Base-by-base conservation (phyloP, 2,329 filamentous ascomycete species). In the Aspergillus versicolor region DNA sequence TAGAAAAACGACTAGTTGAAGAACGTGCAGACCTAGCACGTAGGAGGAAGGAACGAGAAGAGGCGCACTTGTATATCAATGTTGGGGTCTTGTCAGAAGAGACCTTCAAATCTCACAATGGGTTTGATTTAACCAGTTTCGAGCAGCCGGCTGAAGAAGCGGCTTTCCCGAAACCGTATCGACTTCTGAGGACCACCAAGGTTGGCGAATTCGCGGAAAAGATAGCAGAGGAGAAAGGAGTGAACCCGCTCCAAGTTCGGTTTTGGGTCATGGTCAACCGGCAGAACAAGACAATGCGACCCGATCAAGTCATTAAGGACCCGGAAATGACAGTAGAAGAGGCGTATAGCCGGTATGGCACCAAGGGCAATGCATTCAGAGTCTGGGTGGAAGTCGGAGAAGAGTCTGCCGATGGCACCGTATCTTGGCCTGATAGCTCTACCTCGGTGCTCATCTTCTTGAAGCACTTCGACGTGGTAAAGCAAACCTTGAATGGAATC, bases 201-300 rank as follows among this genome's bases (percentile, higher is more conserved):
- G 83, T 97, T 62, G 79, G 85, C 46, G 89, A 97, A 7, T 87
- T 97, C 61, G 84, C 88, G 5, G 79, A 80, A 24, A 82, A 82
- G 21, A 82, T 97, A 58, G 92, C 89, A 0, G 76, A 84, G 40
- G 89, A 96, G 56, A 81, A 89, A 49, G 82, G 80, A 0, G 75
- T 89, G 49, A 86, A 92, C 44, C 80, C 88, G 0, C 85, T 86
- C 56, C 84, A 85, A 60, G 77, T 97, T 22, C 86, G 94, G 21
- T 84, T 96, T 17, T 99, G 94, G 95, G 86, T 91, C 54, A 97
- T 99, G 92, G 94, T 99, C 1, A 97, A 97, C 70, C 88, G 94
- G 11, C 94, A 99, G 73, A 99, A 99, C 72, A 97, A 96, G 75
- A 99, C 94, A 0, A 88, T 91, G 38, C 86, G 94, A 17, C 94